Evolutionary conservation across 768 basidiomycete genomes (phyloP), one percentile per base, ranked within the genome.

Genomic region (Lactarius indigo): DNA sequence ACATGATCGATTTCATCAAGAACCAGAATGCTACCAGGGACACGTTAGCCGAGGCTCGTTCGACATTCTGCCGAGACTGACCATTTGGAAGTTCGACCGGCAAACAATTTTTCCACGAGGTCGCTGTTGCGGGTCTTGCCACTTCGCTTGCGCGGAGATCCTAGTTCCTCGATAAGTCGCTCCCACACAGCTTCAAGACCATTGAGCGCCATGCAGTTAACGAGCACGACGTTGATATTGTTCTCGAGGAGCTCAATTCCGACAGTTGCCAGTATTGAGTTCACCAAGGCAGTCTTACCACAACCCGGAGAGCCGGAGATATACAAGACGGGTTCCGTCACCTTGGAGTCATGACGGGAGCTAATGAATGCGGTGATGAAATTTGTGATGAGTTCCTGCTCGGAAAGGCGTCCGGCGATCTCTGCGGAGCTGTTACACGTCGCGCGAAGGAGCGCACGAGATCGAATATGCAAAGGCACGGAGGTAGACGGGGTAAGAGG

Each of bases 241-340:
- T 72, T 70, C 35, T 80, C 78, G 9, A 78, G 71, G 30, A 70
- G 59, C 37, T 79, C 75, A 31, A 83, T 69, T 9, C 78, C 76
- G n/a, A 75, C 64, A 2, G 68, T 65, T 23, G 75, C 76, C 26
- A 95, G 75, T 33, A 92, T 78, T 5, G 87, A 79, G 71, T 89
- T 88, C 31, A 94, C 85, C 4, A 96, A 79, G 0, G 92, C 94
- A 1, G 92, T 96, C 79, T 96, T 96, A 23, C 94, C 94, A 3
- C 93, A 94, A 1, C 96, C 96, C 4, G 95, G 94, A 1, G 93
- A 86, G 10, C 96, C 96, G 10, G 95, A 96, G 61, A 98, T 88
- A 76, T 96, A 98, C 65, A 96, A 80, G 52, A 85, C 82, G 12
- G 85, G 79, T 31, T 77, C 73, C 28, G 68, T 52, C 61, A 5